Percentiles rank a stretch among this genome's conserved stretches.
Evolutionary conservation across 768 basidiomycete genomes (phyloP).

Genomic region (Rhodotorula toruloides): DNA sequence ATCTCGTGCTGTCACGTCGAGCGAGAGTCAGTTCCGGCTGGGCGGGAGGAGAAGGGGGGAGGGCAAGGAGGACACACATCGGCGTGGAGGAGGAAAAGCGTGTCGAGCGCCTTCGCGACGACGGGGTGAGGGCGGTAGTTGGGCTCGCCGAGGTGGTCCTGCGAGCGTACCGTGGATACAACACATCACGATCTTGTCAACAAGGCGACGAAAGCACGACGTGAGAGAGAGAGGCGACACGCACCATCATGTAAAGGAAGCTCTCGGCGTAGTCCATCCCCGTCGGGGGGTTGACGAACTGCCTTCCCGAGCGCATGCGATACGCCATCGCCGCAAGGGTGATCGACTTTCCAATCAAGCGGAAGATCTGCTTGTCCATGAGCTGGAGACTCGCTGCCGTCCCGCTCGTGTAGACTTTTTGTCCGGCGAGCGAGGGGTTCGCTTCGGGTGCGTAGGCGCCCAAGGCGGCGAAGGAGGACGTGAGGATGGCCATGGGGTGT

Average conservation of each 20-base stretch:
- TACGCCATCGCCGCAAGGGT: constrained; percentile 94
- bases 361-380: constrained; percentile 87
- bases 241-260: constrained; percentile 75
- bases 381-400: constrained; percentile 52
- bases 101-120: constrained; percentile 78
- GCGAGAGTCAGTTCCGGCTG: constrained; percentile 60
- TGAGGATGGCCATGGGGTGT: constrained; percentile 86
- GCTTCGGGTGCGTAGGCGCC: constrained; percentile 53
- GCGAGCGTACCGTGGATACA: not conserved
- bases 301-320: constrained; percentile 80
- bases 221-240: not conserved
- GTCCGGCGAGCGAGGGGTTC: constrained; percentile 79
- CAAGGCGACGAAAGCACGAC: no score
- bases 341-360: constrained; percentile 64
- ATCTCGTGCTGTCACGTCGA: constrained; percentile 63
- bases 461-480: constrained; percentile 77
- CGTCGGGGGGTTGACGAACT: constrained; percentile 76
- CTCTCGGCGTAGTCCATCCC: constrained; percentile 52
- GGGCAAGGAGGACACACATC: not conserved
- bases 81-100: constrained; percentile 64
- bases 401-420: constrained; percentile 41
- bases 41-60: not conserved
- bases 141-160: constrained; percentile 29
- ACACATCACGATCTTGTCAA: not conserved
- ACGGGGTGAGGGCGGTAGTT: constrained; percentile 75